Evolutionary conservation across 345 rosid genomes (phyloP).

Genomic region (Capsella bursapastoris): DNA sequence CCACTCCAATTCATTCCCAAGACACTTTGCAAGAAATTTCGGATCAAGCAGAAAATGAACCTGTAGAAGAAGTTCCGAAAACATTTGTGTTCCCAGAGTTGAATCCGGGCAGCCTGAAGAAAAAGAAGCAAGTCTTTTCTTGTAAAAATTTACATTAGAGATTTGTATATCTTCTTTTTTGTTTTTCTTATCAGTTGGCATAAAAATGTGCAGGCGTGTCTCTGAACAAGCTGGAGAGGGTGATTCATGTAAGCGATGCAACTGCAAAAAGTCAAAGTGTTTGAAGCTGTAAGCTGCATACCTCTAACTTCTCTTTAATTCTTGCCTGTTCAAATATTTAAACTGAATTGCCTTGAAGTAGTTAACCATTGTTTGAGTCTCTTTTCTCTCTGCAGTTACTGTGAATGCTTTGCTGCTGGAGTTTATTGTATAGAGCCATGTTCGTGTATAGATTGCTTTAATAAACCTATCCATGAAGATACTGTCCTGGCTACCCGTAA

Average conservation of each 20-base stretch:
- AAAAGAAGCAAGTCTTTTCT: slow-evolving; percentile 61
- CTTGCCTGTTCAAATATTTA: not conserved
- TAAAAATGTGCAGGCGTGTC: slow-evolving; percentile 59
- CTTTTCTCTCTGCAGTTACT: slow-evolving; percentile 62
- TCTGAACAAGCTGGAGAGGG: slow-evolving; percentile 65
- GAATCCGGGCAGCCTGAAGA: slow-evolving; percentile 67
- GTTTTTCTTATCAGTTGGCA: slow-evolving; percentile 24
- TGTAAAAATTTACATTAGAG: slow-evolving; percentile 7
- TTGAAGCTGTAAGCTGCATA: slow-evolving; percentile 85
- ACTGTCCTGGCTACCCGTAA: slow-evolving; percentile 94
- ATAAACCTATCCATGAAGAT: slow-evolving; percentile 91
- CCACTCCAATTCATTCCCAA: slow-evolving; percentile 50
- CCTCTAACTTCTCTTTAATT: slow-evolving; percentile 8
- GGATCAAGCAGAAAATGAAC: slow-evolving; percentile 49
- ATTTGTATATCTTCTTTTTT: not conserved
- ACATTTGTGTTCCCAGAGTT: slow-evolving; percentile 58
- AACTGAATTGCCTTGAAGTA: slow-evolving; percentile 13
- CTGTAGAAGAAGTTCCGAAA: slow-evolving; percentile 58
- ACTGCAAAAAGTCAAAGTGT: slow-evolving; percentile 95
- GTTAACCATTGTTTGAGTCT: slow-evolving; percentile 1
- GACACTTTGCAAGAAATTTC: slow-evolving; percentile 51
- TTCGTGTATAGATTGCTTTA: slow-evolving; percentile 92
- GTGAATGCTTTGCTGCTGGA: slow-evolving; percentile 99
- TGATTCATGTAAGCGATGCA: slow-evolving; percentile 88
- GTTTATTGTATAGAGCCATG: slow-evolving; percentile 95